A percentile compares a stretch with the other conserved stretches of the same genome.
Evolutionary conservation across 177 flowering plant genomes (phyloP).

Genomic region (Vitis hybrid): DNA sequence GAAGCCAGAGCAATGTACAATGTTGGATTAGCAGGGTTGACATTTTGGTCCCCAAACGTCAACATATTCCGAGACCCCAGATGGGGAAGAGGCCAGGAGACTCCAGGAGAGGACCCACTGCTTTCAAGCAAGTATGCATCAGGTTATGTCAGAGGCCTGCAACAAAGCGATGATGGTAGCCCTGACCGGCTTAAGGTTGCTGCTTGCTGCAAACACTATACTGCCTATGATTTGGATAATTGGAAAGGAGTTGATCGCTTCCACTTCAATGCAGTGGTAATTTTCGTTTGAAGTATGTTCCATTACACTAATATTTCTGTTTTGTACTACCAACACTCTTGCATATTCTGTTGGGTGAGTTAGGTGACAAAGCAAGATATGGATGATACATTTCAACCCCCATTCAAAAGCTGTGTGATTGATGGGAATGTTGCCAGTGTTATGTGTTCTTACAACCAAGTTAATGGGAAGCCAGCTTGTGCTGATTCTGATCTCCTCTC

Average conservation of each 20-base stretch:
- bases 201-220: slow-evolving; percentile 90
- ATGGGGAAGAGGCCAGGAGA: slow-evolving; percentile 96
- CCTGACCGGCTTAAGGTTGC: slow-evolving; percentile 75
- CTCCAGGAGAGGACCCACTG: slow-evolving; percentile 87
- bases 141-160: slow-evolving; percentile 70
- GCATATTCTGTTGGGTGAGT: slow-evolving; percentile 5
- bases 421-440: too few species aligned
- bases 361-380: slow-evolving; percentile 81
- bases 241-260: slow-evolving; percentile 82
- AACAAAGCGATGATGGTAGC: slow-evolving; percentile 52
- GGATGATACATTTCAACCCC: slow-evolving; percentile 88
- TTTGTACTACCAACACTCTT: background rate
- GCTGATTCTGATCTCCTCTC: too few species aligned
- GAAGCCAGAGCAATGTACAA: slow-evolving; percentile 98
- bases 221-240: slow-evolving; percentile 84
- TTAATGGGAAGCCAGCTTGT: too few species aligned
- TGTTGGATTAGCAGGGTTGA: slow-evolving; percentile 82
- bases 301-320: background rate
- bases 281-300: background rate
- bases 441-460: too few species aligned
- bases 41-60: slow-evolving; percentile 88
- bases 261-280: slow-evolving; percentile 80
- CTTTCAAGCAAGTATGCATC: slow-evolving; percentile 71
- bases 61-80: slow-evolving; percentile 90
- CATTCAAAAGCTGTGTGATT: slow-evolving; percentile 11